Conservation (phyloP, 2,329 filamentous ascomycete species). For the Colletotrichum sp. region DNA sequence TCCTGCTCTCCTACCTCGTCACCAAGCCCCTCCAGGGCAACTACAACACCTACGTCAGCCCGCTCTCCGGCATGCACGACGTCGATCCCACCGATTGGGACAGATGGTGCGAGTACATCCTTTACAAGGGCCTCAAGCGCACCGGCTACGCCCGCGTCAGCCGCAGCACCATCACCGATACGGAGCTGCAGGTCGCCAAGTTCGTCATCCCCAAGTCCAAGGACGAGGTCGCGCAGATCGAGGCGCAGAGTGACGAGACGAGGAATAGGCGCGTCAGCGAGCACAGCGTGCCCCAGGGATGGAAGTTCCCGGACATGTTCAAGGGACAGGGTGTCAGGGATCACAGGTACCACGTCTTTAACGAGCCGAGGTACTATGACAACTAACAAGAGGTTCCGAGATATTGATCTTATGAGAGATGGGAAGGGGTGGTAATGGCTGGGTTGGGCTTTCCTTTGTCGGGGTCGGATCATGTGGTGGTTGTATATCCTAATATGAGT, state of each 20-base stretch:
- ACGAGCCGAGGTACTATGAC: slow-evolving; percentile 80
- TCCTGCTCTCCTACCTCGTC: slow-evolving; percentile 91
- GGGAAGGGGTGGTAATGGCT: background rate
- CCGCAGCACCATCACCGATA: slow-evolving; percentile 92
- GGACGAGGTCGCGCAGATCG: slow-evolving; percentile 54
- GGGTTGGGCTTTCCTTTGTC: background rate
- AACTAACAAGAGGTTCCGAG: slow-evolving; percentile 30
- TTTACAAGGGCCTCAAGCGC: slow-evolving; percentile 87
- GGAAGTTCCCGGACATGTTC: slow-evolving; percentile 86
- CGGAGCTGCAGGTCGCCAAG: slow-evolving; percentile 95
- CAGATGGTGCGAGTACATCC: slow-evolving; percentile 98
- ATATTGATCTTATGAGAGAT: background rate
- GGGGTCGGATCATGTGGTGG: background rate
- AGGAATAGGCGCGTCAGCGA: slow-evolving; percentile 69
- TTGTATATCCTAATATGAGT: background rate
- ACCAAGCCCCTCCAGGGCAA: slow-evolving; percentile 91
- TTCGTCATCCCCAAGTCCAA: slow-evolving; percentile 81
- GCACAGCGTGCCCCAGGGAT: slow-evolving; percentile 74
- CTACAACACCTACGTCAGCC: slow-evolving; percentile 93
- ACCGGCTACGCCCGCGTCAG: slow-evolving; percentile 91
- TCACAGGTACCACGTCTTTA: slow-evolving; percentile 93
- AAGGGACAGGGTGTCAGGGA: slow-evolving; percentile 85
- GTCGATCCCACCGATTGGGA: slow-evolving; percentile 95
- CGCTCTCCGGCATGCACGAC: slow-evolving; percentile 89
- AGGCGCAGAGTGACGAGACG: slow-evolving; percentile 53